These are phyloP conservation scores for Bipolaris zeicola DNA, from an alignment of 2,329 filamentous ascomycete species.

Conservation along the genomic window DNA sequence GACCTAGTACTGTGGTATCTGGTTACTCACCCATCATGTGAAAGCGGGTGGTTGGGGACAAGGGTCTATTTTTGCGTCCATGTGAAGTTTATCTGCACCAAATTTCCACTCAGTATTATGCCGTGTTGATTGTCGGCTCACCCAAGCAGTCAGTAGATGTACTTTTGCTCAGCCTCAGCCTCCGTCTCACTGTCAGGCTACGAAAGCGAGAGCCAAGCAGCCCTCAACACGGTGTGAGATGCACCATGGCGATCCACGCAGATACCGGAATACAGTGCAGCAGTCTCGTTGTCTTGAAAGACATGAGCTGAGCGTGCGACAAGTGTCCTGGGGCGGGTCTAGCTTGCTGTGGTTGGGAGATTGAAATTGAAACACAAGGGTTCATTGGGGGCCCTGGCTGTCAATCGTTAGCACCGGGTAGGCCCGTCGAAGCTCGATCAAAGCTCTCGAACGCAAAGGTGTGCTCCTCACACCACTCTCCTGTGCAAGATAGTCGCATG, in stretches of 20 bases:
- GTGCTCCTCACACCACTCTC: background rate
- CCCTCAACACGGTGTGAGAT: background rate
- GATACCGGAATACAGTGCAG: slow-evolving; percentile 3
- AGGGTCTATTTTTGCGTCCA: background rate
- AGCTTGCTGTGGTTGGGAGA: background rate
- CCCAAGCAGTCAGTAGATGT: background rate
- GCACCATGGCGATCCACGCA: background rate
- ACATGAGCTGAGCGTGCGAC: slow-evolving; percentile 6
- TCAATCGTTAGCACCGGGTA: background rate
- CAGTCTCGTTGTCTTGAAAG: background rate
- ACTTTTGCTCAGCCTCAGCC: slow-evolving; percentile 6
- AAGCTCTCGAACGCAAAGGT: background rate
- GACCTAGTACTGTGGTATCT: background rate
- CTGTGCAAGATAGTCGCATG: background rate
- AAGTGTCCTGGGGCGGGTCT: background rate
- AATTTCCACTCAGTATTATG: background rate
- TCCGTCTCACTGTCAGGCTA: slow-evolving; percentile 4
- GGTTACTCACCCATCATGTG: background rate
- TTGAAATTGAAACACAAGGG: background rate
- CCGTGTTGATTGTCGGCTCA: background rate
- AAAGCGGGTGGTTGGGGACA: background rate
- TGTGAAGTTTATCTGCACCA: background rate
- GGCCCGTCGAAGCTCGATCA: background rate
- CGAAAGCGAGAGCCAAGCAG: slow-evolving; percentile 2
- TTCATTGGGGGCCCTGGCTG: background rate